These are phyloP conservation scores for Dendrobium officinale DNA, from an alignment of 106 monocot species.

Conservation along the genomic window DNA sequence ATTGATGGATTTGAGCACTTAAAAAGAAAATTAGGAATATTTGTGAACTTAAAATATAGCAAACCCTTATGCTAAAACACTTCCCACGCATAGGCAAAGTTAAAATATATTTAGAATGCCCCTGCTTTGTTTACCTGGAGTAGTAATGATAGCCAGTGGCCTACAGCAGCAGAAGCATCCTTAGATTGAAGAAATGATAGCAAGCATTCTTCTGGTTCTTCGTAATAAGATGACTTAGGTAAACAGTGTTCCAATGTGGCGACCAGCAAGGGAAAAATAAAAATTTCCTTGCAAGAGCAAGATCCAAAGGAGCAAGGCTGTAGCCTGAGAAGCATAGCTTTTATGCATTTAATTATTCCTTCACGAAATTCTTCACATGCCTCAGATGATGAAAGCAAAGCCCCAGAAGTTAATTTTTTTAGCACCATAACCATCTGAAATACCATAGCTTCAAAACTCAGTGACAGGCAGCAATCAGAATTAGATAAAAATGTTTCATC, in stretches of 20 bases:
- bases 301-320: conserved; percentile 45
- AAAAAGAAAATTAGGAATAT: not conserved
- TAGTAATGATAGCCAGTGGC: conserved; percentile 93
- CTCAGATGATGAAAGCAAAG: conserved; percentile 74
- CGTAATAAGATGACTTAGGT: conserved; percentile 9
- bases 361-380: conserved; percentile 81
- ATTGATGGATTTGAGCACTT: not conserved
- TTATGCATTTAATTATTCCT: conserved; percentile 69
- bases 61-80: not conserved
- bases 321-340: conserved; percentile 56
- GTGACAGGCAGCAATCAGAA: conserved; percentile 5
- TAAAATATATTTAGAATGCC: not conserved
- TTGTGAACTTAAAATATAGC: not conserved
- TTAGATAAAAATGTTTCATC: conserved; percentile 1
- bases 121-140: conserved; percentile 53
- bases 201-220: conserved; percentile 59
- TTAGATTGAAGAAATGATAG: conserved; percentile 79
- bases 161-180: conserved; percentile 86
- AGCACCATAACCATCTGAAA: conserved; percentile 77
- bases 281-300: conserved; percentile 51
- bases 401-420: conserved; percentile 74
- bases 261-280: conserved; percentile 8
- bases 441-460: conserved; percentile 6
- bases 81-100: not conserved
- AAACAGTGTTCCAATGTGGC: conserved; percentile 5